A percentile compares a stretch with the other conserved stretches of the same genome.
Evolutionary conservation across 176 grass and related monocot species (phyloP).

Genomic region (Lolium rigidum): DNA sequence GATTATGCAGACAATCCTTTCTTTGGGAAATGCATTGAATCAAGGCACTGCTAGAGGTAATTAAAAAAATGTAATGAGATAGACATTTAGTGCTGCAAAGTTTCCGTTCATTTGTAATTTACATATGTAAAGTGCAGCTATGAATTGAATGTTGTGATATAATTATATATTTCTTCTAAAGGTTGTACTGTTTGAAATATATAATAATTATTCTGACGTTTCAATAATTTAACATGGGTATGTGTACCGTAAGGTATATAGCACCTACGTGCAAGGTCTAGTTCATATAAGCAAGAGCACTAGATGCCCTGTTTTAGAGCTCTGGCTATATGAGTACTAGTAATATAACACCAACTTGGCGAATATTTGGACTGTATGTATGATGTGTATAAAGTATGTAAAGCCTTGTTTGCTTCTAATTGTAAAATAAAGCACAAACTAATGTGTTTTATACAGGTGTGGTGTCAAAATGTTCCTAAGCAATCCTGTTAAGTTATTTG

Average conservation of each 20-base stretch:
- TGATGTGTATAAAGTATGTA: not conserved
- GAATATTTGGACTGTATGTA: conserved; percentile 1
- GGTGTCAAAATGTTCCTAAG: not conserved
- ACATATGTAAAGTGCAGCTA: conserved; percentile 1
- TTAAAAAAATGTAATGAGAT: conserved; percentile 34
- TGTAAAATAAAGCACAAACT: not conserved
- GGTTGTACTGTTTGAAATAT: conserved; percentile 14
- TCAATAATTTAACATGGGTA: not conserved
- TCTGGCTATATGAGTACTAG: not conserved
- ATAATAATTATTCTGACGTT: not conserved
- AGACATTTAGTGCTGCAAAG: conserved; percentile 20
- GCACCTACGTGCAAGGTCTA: not conserved
- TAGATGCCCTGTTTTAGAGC: not conserved
- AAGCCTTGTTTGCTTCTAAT: conserved; percentile 18
- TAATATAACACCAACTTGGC: conserved; percentile 16
- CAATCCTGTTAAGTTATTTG: not conserved
- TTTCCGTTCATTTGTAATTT: conserved; percentile 17
- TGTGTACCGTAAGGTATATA: conserved; percentile 21
- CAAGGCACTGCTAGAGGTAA: conserved; percentile 99
- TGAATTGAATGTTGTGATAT: not conserved
- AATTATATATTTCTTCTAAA: conserved; percentile 7
- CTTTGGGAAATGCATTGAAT: conserved; percentile 98
- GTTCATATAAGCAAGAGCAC: not conserved
- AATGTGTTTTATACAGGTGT: conserved; percentile 16
- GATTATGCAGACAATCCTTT: conserved; percentile 99